These are phyloP conservation scores for Odontarrhena argentea DNA, from an alignment of 345 rosid species.

Conservation along the genomic window DNA sequence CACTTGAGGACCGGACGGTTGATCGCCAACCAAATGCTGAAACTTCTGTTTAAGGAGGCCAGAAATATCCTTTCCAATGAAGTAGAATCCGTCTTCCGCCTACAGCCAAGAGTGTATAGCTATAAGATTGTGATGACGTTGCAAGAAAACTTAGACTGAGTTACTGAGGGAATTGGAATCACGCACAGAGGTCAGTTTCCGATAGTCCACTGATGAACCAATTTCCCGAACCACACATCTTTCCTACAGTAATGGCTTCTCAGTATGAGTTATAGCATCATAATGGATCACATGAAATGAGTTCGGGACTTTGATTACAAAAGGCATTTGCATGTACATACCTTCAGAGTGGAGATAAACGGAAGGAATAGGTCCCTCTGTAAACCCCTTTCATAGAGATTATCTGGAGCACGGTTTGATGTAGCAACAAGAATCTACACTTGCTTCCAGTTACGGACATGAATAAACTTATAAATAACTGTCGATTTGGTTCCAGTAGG, in stretches of 20 bases:
- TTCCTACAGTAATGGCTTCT: constrained; percentile 57
- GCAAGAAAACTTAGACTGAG: not conserved
- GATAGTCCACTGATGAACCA: constrained; percentile 85
- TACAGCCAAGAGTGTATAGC: constrained; percentile 40
- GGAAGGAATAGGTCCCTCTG: constrained; percentile 97
- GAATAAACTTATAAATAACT: constrained; percentile 27
- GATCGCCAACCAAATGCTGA: constrained; percentile 61
- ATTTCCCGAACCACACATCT: constrained; percentile 87
- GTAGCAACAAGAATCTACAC: constrained; percentile 89
- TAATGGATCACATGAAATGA: constrained; percentile 10
- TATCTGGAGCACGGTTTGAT: constrained; percentile 97
- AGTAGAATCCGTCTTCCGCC: constrained; percentile 95
- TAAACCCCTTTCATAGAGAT: constrained; percentile 88
- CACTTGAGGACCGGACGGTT: constrained; percentile 54
- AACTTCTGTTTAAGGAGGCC: constrained; percentile 66
- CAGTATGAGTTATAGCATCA: constrained; percentile 7
- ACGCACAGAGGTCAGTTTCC: constrained; percentile 82
- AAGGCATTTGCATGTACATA: constrained; percentile 30
- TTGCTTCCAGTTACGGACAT: constrained; percentile 36
- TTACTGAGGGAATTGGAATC: constrained; percentile 2
- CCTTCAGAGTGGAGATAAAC: constrained; percentile 82
- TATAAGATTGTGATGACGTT: constrained; percentile 11
- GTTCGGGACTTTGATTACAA: not conserved
- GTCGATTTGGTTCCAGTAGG: constrained; percentile 14
- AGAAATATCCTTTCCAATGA: constrained; percentile 66